Base-by-base conservation (phyloP, 371 early-diverging fungal genomes). In the Rhizopus microsporus region DNA sequence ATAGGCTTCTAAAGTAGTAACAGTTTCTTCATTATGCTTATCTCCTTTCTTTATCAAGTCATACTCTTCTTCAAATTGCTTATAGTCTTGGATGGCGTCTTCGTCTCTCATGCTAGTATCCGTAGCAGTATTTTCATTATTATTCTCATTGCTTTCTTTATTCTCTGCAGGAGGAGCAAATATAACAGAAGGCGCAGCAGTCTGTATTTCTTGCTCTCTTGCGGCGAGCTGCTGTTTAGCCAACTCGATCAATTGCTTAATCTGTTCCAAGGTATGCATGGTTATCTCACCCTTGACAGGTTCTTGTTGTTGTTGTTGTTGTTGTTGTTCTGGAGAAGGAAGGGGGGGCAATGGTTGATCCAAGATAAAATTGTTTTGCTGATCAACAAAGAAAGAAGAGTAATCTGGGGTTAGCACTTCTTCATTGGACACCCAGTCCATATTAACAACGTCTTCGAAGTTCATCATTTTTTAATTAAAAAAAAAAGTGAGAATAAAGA, bases 401-500 rank as follows among this genome's bases (percentile, higher is more conserved):
- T 50, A 52, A 46, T 60, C 46, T 12, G 30, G 23, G 33, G 23
- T 43, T 49, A 38, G 42, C 6, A 48, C 42, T 4, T 63, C 63
- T 44, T 60, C 59, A 17, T 46, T 10, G 10, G 63, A 40, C 17
- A 74, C 55, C 75, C 75, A 75, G 30, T 78, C 79, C 75, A 75
- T 75, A 32, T 78, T 75, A 30, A 78, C 71, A 62, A 75, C 63
- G 48, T 78, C 78, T 65, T 78, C 79, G 70, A 78, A 74, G 23
- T 74, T 60, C 79, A 78, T 75, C 34, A 32, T 68, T 30, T 38
- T 44, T 62, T 17, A 31, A 52, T 9, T n/a, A 34, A 59, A 29
- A 62, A 46, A 33, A 55, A 37, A 45, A 51, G 40, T 39, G 38
- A 49, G 38, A 30, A 46, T 49, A 35, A 55, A 34, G 31, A 42